These are phyloP conservation scores for Hortiboletus campestris DNA, from an alignment of 768 basidiomycete species.

Conservation along the genomic window DNA sequence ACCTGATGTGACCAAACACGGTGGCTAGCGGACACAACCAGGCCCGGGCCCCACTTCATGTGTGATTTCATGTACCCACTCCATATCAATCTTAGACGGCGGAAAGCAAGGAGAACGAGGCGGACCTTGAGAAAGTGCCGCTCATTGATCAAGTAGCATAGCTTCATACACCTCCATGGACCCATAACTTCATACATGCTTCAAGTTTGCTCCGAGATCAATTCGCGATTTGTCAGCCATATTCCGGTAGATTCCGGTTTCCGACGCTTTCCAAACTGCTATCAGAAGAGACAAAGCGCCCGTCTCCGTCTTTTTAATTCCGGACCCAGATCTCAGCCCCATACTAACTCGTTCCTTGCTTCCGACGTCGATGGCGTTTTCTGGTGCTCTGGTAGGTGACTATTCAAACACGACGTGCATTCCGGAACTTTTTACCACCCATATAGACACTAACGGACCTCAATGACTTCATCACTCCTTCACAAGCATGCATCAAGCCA, in stretches of 20 bases:
- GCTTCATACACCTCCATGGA: too few relatives aligned
- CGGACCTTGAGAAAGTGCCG: too few relatives aligned
- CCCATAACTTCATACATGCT: too few relatives aligned
- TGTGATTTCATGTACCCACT: too few relatives aligned
- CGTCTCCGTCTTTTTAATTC: not conserved
- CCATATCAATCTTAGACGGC: too few relatives aligned
- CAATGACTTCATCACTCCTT: slow-evolving; percentile 95
- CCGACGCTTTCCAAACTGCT: not conserved
- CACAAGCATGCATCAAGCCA: slow-evolving; percentile 97
- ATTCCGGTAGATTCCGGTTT: not conserved
- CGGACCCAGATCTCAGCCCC: not conserved
- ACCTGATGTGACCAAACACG: not conserved
- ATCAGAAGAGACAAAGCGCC: not conserved
- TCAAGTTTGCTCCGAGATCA: too few relatives aligned
- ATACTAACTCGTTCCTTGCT: not conserved
- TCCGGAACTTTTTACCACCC: slow-evolving; percentile 6
- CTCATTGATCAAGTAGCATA: too few relatives aligned
- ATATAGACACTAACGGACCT: slow-evolving; percentile 84
- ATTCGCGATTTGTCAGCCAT: not conserved
- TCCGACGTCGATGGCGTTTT: slow-evolving; percentile 66
- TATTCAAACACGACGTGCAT: not conserved
- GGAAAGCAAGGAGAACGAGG: not conserved
- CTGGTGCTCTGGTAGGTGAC: slow-evolving; percentile 71
- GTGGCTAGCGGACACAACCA: not conserved
- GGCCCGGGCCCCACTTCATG: too few relatives aligned